Evolutionary conservation across 352 stramenopile species (phyloP), one percentile per base, ranked within the genome.

Genomic region (Globisporangium nodosum): DNA sequence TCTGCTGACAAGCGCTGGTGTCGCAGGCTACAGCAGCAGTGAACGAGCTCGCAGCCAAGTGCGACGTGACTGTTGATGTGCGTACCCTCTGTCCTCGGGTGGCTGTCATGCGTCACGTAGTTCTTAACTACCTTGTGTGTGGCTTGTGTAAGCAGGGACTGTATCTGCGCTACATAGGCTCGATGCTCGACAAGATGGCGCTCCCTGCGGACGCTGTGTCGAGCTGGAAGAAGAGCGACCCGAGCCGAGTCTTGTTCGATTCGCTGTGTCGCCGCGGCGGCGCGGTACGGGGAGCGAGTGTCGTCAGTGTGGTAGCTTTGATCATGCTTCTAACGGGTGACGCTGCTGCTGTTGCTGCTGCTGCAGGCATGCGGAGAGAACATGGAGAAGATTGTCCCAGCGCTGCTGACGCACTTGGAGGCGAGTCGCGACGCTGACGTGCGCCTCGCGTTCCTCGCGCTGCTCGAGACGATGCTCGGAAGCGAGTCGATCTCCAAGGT

Each of bases 381-480:
- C 47, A 71, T 94, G 63, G 60, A 52, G 15, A 71, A 69, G 54
- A 64, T 92, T 27, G 66, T 90, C 0, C 79, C 81, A 16, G 78
- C 86, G 35, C 58, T 92, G 43, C 58, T 94, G 42, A 45, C 81
- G 11, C 82, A 94, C 58, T 58, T 94, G 45, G 77, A 87, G 11
- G 68, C 79, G 33, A 54, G 61, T n/a, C 75, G 79, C 35, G 85
- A 91, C 43, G 75, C 82, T 6, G 82, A 92, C 59, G 76, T 94
- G 43, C 81, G 85, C 4, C 68, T 94, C 18, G 73, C 81, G 33
- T 94, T 92, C 59, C 74, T 94, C 51, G 83, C 84, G n/a, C 72
- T 95, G 33, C 61, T 95, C 13, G 81, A 95, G 64, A 90, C 85
- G 4, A 87, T 94, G 78, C 74, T 94, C 15, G 70, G 78, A 15